phyloP scores from a whole-genome alignment of 805 yeast genomes.

The Sugiyamaella qingdaonensis region DNA sequence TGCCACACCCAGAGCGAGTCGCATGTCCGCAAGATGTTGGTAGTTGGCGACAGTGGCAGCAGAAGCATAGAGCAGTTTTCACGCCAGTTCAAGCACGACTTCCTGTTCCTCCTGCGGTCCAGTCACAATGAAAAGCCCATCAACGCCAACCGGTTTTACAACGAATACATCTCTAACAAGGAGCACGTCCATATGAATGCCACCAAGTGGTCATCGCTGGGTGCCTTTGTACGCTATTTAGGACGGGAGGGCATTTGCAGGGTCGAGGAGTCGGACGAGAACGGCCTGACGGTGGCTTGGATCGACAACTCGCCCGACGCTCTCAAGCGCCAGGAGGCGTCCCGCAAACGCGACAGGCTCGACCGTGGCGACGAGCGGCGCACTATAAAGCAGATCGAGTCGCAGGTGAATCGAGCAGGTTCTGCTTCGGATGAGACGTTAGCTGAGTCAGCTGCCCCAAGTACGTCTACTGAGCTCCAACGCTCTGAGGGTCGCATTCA shows the following conservation, averaged over 20 bases:
- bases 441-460: not conserved
- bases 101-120: conserved; percentile 54
- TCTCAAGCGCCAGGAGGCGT: conserved; percentile 37
- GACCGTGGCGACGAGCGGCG: conserved; percentile 46
- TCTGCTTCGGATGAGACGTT: not conserved
- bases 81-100: conserved; percentile 55
- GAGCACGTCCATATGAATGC: conserved; percentile 90
- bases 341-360: conserved; percentile 35
- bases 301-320: conserved; percentile 54
- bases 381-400: conserved; percentile 40
- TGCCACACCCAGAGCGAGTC: conserved; percentile 82
- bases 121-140: conserved; percentile 79
- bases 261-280: conserved; percentile 41
- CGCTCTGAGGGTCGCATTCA: not conserved
- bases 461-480: not conserved
- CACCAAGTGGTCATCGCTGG: conserved; percentile 70
- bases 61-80: conserved; percentile 54
- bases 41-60: conserved; percentile 42
- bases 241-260: conserved; percentile 53
- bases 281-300: conserved; percentile 46
- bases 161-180: conserved; percentile 77
- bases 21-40: conserved; percentile 58
- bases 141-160: conserved; percentile 82
- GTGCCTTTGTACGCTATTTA: conserved; percentile 61
- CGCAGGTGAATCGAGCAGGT: conserved; percentile 44